Evolutionary conservation across 805 yeast genomes (phyloP), one percentile per base, ranked within the genome.

Genomic region (Clavispora santaluciae): DNA sequence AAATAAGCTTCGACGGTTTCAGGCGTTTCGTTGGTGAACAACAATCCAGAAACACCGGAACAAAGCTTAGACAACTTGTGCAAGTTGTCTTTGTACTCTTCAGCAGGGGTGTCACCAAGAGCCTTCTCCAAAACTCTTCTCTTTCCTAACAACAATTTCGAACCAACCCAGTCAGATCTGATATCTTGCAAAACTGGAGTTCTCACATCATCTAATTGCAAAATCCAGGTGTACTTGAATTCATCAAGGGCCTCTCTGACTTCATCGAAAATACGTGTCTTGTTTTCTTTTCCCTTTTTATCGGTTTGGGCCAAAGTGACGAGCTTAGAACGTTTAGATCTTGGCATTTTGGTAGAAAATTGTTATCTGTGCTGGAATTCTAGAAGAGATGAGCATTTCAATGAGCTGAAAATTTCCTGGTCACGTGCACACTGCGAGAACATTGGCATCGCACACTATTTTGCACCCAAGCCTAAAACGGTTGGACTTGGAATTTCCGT

Each of bases 251-350:
- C 81, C 45, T 76, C 76, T 68, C 96, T 81, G 39, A 93, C 82
- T 48, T 89, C 96, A 57, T 90, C 96, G 53, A 89, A 93, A 52
- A 91, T 81, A 56, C 91, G 75, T 53, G 80, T 91, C 63, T 93
- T 93, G 68, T 88, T 89, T 55, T 87, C 97, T 51, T 83, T 81
- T 38, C 96, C 96, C 61, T 93, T 93, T 67, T 89, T 93, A 53
- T 89, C 97, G 48, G 98, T 91, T 61, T 91, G 91, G 28, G 99
- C 93, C 54, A 93, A 74, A 11, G 98, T 86, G 46, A 93, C 95
- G 54, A 90, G 82, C 81, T 87, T 93, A 53, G 96, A 84, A 78
- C 98, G 91, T 64, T 82, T 90, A 26, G 97, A 89, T 77, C 95
- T 87, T 48, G 99, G 97, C 99, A 91, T 91, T 43, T 52, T 40